Conservation (phyloP, 768 basidiomycete genomes). For the Hygrocybe coccinea region DNA sequence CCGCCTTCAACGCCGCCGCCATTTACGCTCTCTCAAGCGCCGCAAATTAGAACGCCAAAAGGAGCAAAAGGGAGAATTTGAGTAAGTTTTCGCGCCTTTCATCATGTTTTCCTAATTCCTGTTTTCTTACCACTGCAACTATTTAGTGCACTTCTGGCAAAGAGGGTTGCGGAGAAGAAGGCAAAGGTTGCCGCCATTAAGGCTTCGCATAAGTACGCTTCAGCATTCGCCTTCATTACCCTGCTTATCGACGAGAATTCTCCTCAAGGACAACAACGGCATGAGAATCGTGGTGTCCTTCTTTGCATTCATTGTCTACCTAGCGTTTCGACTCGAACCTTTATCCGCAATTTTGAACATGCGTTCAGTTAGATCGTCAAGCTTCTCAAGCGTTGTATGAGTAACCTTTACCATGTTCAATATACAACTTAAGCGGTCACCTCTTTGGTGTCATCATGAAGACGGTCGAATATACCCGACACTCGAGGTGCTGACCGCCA, state of each 20-base stretch:
- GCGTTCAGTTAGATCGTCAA: too few species aligned
- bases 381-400: too few species aligned
- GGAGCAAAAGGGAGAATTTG: constrained; percentile 93
- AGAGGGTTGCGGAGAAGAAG: constrained; percentile 93
- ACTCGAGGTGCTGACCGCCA: too few species aligned
- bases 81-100: constrained; percentile 44
- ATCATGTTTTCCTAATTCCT: constrained; percentile 1
- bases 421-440: too few species aligned
- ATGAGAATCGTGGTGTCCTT: too few species aligned
- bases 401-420: too few species aligned
- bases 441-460: too few species aligned
- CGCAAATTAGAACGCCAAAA: constrained; percentile 87
- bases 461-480: too few species aligned
- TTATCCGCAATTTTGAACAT: too few species aligned
- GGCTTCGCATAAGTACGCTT: constrained; percentile 65
- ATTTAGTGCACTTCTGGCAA: constrained; percentile 63
- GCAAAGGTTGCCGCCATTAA: constrained; percentile 83
- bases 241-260: not conserved
- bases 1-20: constrained; percentile 94
- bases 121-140: not conserved
- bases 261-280: too few species aligned
- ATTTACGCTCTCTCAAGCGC: constrained; percentile 82
- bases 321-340: too few species aligned
- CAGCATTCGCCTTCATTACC: not conserved
- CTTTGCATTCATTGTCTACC: too few species aligned